Evolutionary conservation across 2,329 filamentous ascomycete species (phyloP), one percentile per base, ranked within the genome.

Genomic region (Beauveria varroae): DNA sequence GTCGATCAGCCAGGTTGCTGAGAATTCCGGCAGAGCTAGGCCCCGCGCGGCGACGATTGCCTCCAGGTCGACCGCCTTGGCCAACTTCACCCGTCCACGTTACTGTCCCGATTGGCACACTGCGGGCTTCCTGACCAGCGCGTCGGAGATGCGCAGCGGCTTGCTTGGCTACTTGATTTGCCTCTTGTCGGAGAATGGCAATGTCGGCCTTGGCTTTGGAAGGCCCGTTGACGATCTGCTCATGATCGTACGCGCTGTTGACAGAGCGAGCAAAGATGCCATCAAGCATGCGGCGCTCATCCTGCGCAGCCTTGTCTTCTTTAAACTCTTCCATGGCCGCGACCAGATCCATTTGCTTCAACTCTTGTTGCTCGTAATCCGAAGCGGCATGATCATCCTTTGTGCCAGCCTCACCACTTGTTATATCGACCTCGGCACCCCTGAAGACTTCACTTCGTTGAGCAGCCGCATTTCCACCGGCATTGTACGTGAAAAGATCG

Each of bases 31-130:
- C 75, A 1, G 84, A 84, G 65, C 79, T 77, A 5, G 82, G 81
- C 4, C 80, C 82, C 40, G 74, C 80, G 46, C 76, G 80, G 0
- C 80, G 79, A 22, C 77, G 80, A 61, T 73, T 76, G 41, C 77
- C 79, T 28, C 85, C 82, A 1, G 89, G 89, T 41, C 89, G 81
- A 1, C 93, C 93, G 5, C 86, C 86, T 55, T 88, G 83, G 10
- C 93, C 93, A 52, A 89, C 86, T 67, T 89, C 85, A 1, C 95
- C 93, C 0, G 93, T 98, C 93, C 93, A 98, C 1, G 93, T 97
- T 9, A 95, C 90, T 0, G 90, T 91, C 8, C 93, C 93, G 37
- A 91, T 87, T 0, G 90, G 90, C 1, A 93, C 79, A 9, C 79
- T 81, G 12, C 86, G 82, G 3, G 93, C 91, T 34, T 87, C 81